These are phyloP conservation scores for Penstemon barbatus DNA, from an alignment of 257 asterid species.

Conservation along the genomic window DNA sequence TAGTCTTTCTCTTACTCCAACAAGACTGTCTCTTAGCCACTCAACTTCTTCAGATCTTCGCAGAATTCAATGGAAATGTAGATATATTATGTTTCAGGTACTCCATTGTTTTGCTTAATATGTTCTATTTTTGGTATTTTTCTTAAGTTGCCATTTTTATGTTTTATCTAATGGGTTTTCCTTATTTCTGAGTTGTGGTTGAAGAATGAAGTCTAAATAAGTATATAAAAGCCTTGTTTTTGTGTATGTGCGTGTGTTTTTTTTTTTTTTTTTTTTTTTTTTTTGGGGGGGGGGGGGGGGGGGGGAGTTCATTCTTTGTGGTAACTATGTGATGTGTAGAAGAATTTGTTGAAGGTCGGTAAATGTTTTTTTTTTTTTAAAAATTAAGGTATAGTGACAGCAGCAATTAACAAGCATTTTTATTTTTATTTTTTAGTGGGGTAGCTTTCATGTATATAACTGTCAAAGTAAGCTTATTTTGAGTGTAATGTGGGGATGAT, in stretches of 20 bases:
- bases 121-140: neutral
- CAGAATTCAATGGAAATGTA: slow-evolving; percentile 24
- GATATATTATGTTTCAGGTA: slow-evolving; percentile 27
- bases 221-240: neutral
- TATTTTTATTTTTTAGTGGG: slow-evolving; percentile 25
- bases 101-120: slow-evolving; percentile 20
- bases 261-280: neutral
- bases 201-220: slow-evolving; percentile 12
- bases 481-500: slow-evolving; percentile 29
- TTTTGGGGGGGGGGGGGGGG: no score
- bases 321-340: slow-evolving; percentile 34
- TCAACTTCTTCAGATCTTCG: slow-evolving; percentile 35
- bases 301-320: slow-evolving; percentile 13
- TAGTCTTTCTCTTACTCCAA: slow-evolving; percentile 17
- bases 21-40: slow-evolving; percentile 23
- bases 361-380: neutral
- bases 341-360: slow-evolving; percentile 31
- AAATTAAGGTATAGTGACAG: slow-evolving; percentile 23
- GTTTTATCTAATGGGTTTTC: neutral
- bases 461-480: slow-evolving; percentile 25
- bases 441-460: slow-evolving; percentile 39
- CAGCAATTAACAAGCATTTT: slow-evolving; percentile 24
- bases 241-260: slow-evolving; percentile 1
- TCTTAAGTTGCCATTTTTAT: neutral
- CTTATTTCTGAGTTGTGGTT: neutral